phyloP scores from a whole-genome alignment of 1,139 yeast genomes.

The Debaryomyces psychrophilus region DNA sequence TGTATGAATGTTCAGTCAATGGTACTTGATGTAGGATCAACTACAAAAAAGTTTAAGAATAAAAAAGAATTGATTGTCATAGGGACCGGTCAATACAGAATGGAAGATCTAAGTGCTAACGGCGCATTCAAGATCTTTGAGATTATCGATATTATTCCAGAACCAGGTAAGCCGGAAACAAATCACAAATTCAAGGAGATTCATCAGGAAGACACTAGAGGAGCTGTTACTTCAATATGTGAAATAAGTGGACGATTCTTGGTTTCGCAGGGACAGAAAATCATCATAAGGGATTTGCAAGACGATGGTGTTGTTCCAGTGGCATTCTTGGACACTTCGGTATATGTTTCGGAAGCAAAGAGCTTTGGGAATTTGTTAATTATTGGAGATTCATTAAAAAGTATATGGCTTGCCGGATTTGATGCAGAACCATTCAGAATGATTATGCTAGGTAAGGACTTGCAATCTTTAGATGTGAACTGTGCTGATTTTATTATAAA shows the following conservation, averaged over 20 bases:
- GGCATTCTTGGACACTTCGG: slow-evolving; percentile 85
- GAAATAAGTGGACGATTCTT: slow-evolving; percentile 85
- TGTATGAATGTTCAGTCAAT: slow-evolving; percentile 62
- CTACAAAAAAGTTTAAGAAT: slow-evolving; percentile 54
- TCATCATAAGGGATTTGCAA: slow-evolving; percentile 78
- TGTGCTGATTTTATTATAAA: slow-evolving; percentile 74
- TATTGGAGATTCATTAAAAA: slow-evolving; percentile 80
- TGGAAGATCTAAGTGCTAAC: slow-evolving; percentile 81
- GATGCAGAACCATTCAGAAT: slow-evolving; percentile 94
- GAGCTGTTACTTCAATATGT: slow-evolving; percentile 80
- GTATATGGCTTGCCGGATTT: slow-evolving; percentile 84
- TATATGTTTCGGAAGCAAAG: slow-evolving; percentile 78
- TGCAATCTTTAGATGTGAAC: slow-evolving; percentile 59
- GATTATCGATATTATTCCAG: slow-evolving; percentile 84
- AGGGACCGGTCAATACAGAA: slow-evolving; percentile 77
- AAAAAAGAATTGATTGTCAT: slow-evolving; percentile 71
- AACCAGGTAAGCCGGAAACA: slow-evolving; percentile 85
- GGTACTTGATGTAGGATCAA: slow-evolving; percentile 54
- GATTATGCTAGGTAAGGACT: slow-evolving; percentile 77
- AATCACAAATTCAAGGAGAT: slow-evolving; percentile 76
- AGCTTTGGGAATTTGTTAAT: slow-evolving; percentile 78
- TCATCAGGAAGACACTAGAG: slow-evolving; percentile 77
- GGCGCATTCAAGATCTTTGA: slow-evolving; percentile 81
- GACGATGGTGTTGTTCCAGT: slow-evolving; percentile 89
- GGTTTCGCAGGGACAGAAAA: slow-evolving; percentile 87